These are phyloP conservation scores for Mycena belliarum DNA, from an alignment of 768 basidiomycete genomes.

Conservation along the genomic window DNA sequence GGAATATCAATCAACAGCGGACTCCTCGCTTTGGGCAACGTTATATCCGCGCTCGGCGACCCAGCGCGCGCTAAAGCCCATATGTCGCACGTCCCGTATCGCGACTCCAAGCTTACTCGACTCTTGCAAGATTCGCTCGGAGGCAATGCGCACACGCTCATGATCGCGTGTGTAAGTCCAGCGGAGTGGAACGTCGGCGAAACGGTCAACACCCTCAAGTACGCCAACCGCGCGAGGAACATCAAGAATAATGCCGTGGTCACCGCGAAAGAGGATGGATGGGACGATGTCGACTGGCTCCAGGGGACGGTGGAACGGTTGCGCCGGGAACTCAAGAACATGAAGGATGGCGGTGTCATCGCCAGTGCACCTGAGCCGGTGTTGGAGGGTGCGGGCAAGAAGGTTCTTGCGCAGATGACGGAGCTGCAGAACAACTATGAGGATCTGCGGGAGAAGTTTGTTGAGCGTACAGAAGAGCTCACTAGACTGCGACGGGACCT, in stretches of 20 bases:
- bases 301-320: conserved; percentile 84
- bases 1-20: conserved; percentile 99
- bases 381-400: conserved; percentile 68
- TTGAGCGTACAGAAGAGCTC: conserved; percentile 87
- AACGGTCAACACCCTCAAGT: conserved; percentile 94
- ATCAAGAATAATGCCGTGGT: conserved; percentile 94
- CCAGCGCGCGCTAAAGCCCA: conserved; percentile 83
- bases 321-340: conserved; percentile 78
- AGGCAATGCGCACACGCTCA: conserved; percentile 96
- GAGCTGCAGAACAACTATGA: conserved; percentile 87
- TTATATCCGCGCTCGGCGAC: conserved; percentile 96
- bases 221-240: conserved; percentile 94
- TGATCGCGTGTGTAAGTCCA: conserved; percentile 98
- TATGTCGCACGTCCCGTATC: conserved; percentile 92
- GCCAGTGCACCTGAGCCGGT: conserved; percentile 33
- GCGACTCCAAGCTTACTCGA: conserved; percentile 97
- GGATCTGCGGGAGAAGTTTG: conserved; percentile 79
- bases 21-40: conserved; percentile 93
- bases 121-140: conserved; percentile 95
- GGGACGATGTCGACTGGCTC: conserved; percentile 98
- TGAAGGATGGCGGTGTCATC: conserved; percentile 66
- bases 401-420: conserved; percentile 76
- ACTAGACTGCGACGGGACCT: conserved; percentile 77
- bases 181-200: conserved; percentile 95
- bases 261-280: conserved; percentile 95